Percentiles rank a stretch among this genome's conserved stretches.
These are phyloP conservation scores for Fusarium acutatum DNA, from an alignment of 2,329 filamentous ascomycete species.

Conservation along the genomic window DNA sequence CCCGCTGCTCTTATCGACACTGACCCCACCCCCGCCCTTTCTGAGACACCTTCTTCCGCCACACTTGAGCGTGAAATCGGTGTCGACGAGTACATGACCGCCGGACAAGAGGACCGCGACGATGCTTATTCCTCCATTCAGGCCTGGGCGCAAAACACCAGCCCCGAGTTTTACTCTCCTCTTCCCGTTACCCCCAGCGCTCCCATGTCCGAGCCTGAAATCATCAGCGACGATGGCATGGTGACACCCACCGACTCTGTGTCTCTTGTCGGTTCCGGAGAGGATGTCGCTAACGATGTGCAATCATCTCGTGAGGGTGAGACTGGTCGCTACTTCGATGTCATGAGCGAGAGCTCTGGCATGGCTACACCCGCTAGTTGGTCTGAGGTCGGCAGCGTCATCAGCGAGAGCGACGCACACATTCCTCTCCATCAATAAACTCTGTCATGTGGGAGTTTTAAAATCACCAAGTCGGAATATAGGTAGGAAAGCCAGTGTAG, in stretches of 20 bases:
- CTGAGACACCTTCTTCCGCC: slow-evolving; percentile 35
- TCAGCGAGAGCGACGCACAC: slow-evolving; percentile 62
- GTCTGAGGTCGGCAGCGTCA: slow-evolving; percentile 71
- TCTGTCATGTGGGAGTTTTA: background rate
- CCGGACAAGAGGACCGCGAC: slow-evolving; percentile 56
- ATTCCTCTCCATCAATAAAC: slow-evolving; percentile 45
- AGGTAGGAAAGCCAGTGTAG: background rate
- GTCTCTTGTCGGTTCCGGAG: slow-evolving; percentile 62
- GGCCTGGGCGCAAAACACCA: slow-evolving; percentile 68
- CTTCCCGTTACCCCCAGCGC: slow-evolving; percentile 61
- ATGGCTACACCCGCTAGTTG: slow-evolving; percentile 69
- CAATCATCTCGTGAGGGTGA: slow-evolving; percentile 50
- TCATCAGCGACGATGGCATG: slow-evolving; percentile 60
- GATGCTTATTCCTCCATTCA: slow-evolving; percentile 69
- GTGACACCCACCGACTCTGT: slow-evolving; percentile 67
- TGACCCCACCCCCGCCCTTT: slow-evolving; percentile 29
- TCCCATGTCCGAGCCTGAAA: slow-evolving; percentile 60
- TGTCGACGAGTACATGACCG: slow-evolving; percentile 62
- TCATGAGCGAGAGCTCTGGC: slow-evolving; percentile 68
- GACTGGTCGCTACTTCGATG: slow-evolving; percentile 57
- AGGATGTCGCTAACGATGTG: slow-evolving; percentile 56
- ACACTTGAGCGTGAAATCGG: slow-evolving; percentile 49
- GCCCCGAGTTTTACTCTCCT: slow-evolving; percentile 67
- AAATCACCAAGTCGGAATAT: background rate
- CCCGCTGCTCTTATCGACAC: slow-evolving; percentile 47